phyloP scores from a whole-genome alignment of 306 rosid species.

The Fagus sylvatica region DNA sequence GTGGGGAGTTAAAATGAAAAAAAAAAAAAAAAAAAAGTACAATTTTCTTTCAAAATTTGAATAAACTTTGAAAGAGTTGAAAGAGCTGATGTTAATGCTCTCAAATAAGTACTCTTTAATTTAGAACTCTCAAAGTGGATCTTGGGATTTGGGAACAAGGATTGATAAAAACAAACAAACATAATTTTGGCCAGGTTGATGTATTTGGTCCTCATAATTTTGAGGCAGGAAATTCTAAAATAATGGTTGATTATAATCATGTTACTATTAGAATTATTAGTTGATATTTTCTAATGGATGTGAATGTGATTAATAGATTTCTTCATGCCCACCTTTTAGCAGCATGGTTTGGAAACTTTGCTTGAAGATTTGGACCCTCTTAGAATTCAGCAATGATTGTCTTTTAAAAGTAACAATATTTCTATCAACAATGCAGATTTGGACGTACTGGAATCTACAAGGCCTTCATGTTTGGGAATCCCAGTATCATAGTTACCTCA shows the following conservation, averaged over 20 bases:
- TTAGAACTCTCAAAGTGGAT: too few species aligned
- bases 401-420: background rate
- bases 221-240: background rate
- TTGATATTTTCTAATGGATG: background rate
- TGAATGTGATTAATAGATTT: background rate
- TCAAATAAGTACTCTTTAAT: too few species aligned
- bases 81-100: too few species aligned
- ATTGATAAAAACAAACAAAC: too few species aligned
- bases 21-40: too few species aligned
- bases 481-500: constrained; percentile 72
- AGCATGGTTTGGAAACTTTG: background rate
- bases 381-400: background rate
- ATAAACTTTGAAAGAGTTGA: too few species aligned
- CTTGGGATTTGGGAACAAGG: too few species aligned
- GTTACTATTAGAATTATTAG: background rate
- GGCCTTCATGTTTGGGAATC: constrained; percentile 76
- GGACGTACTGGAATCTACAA: constrained; percentile 78
- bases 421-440: constrained; percentile 45
- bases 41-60: too few species aligned
- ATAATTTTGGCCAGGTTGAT: background rate
- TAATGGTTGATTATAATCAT: background rate
- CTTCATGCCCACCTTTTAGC: background rate
- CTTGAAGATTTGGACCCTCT: background rate
- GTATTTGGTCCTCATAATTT: background rate
- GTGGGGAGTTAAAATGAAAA: too few species aligned